Evolutionary conservation across 345 rosid genomes (phyloP).

Genomic region (Heritiera littoralis): DNA sequence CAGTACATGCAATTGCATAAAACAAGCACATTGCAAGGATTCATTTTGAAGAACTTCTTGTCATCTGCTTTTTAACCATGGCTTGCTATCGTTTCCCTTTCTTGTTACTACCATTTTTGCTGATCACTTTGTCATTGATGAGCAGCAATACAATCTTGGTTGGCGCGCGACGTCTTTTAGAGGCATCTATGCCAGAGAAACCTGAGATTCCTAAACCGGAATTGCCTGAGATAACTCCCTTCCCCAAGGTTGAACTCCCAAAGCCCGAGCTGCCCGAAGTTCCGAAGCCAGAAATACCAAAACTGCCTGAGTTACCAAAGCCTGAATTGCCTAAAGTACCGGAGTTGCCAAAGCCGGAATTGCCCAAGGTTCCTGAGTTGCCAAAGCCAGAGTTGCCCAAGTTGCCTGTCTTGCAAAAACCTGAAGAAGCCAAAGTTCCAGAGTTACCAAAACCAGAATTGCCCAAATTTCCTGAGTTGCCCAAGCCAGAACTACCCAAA

Average conservation of each 20-base stretch:
- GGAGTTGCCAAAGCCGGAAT: neutral
- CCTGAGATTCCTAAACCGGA: slow-evolving; percentile 21
- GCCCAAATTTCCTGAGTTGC: neutral
- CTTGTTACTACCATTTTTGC: neutral
- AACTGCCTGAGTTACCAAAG: slow-evolving; percentile 32
- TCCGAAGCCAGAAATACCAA: slow-evolving; percentile 23
- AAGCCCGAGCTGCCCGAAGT: slow-evolving; percentile 30
- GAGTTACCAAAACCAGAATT: neutral
- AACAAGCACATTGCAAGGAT: neutral
- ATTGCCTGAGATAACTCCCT: slow-evolving; percentile 11
- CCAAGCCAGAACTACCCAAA: neutral
- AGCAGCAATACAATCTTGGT: slow-evolving; percentile 8
- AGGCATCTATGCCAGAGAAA: neutral
- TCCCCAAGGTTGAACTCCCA: slow-evolving; percentile 27
- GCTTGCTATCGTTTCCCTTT: neutral
- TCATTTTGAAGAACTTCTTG: neutral
- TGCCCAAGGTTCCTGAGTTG: neutral
- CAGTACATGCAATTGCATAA: neutral
- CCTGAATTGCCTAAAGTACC: slow-evolving; percentile 34
- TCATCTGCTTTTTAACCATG: neutral
- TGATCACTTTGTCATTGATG: neutral
- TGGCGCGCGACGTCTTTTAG: neutral
- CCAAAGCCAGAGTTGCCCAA: neutral
- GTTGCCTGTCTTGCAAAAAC: neutral
- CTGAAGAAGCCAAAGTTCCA: neutral